Base-by-base conservation (phyloP, 2,329 filamentous ascomycete species). In the Xylaria hypoxylon region DNA sequence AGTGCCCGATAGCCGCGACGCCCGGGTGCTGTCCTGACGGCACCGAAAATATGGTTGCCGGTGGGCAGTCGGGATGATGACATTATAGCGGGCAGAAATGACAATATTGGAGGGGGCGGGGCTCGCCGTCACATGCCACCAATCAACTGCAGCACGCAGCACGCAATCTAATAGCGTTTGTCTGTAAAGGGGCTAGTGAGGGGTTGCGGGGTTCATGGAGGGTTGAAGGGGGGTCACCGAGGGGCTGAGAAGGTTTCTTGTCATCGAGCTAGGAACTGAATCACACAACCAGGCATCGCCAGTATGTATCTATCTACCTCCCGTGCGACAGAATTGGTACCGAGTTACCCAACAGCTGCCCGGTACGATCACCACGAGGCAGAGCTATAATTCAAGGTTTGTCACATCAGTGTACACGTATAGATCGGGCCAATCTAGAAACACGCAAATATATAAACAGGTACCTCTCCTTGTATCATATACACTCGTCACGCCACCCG, bases 101-200 rank as follows among this genome's bases (percentile, higher is more conserved):
- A 75, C 76, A 77, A 74, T 73, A 77, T 77, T 67, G 64, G 68
- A 72, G 67, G 58, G 52, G 56, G 68, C 65, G 62, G 68, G 59
- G 52, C 52, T n/a, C 33, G 26, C 19, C 31, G 45, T 44, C 8
- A 8, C 8, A 17, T 13, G 19, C 13, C n/a, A 68, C 77, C 77
- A 79, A 79, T 78, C 60, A 75, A 15, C 52, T 17, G 8, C 15
- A 57, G 28, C 61, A 42, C 68, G 65, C 75, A 79, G 73, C 76
- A 78, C 78, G 78, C 76, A 74, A 79, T 79, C 47, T 63, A 53
- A 44, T 61, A 58, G 51, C 26, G 69, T 63, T 70, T 65, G 48
- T 56, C 71, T 62, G 53, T 19, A 73, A 73, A 56, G 22, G 66
- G 72, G 52, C 62, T 75, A 76, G 73, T 75, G 74, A 73, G 75